Conservation (phyloP, 208 protist genomes). For the Crithidia brevicula region DNA sequence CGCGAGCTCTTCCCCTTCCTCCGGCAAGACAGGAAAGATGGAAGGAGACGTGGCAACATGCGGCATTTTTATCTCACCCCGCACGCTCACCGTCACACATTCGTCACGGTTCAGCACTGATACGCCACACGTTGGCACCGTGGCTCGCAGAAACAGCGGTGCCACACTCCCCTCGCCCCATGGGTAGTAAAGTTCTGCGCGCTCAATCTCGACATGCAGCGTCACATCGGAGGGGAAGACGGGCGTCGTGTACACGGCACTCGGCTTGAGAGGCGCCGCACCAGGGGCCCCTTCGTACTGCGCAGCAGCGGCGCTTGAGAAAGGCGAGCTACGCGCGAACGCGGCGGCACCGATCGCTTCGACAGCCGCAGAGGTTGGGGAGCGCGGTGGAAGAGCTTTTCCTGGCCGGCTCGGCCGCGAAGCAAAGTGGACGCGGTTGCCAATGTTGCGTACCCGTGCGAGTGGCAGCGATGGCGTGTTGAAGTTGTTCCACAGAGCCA, state of each 20-base stretch:
- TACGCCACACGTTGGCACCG: constrained; percentile 28
- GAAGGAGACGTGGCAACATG: constrained; percentile 13
- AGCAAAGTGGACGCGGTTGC: constrained; percentile 52
- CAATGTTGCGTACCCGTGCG: constrained; percentile 48
- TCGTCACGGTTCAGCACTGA: constrained; percentile 48
- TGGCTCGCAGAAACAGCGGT: constrained; percentile 44
- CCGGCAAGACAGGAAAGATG: neutral
- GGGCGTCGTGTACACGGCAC: constrained; percentile 40
- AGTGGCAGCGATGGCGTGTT: constrained; percentile 52
- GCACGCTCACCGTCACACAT: constrained; percentile 42
- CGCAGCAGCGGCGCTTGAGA: neutral
- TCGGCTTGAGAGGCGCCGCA: neutral
- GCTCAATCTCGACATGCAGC: constrained; percentile 31
- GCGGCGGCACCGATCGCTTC: constrained; percentile 31
- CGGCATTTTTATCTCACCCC: constrained; percentile 31
- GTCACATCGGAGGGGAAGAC: constrained; percentile 53
- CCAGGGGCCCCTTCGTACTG: neutral
- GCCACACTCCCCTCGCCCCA: constrained; percentile 51
- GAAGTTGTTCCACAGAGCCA: constrained; percentile 61
- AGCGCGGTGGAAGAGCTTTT: constrained; percentile 22
- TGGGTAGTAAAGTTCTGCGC: constrained; percentile 57
- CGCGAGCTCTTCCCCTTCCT: neutral
- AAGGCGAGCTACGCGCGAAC: constrained; percentile 19
- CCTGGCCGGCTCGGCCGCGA: constrained; percentile 20
- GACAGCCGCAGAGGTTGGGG: constrained; percentile 21